These are phyloP conservation scores for Lipomyces yamadae DNA, from an alignment of 805 yeast genomes.

Conservation along the genomic window DNA sequence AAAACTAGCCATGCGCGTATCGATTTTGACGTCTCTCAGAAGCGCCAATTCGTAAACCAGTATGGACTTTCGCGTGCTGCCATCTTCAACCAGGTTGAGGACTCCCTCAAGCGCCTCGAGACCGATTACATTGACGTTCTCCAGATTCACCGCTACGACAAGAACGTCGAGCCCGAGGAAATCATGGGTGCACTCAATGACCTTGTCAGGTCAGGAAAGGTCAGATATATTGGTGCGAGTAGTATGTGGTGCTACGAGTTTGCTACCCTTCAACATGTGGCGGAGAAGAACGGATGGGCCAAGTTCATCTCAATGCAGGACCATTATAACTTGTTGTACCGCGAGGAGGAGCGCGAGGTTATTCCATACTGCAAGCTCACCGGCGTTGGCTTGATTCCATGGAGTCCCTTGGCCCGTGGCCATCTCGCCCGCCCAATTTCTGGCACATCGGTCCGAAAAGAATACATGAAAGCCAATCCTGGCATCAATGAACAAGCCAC, in stretches of 20 bases:
- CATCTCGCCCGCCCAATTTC: slow-evolving; percentile 55
- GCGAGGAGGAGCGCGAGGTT: slow-evolving; percentile 73
- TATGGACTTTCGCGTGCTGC: slow-evolving; percentile 54
- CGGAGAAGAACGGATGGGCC: slow-evolving; percentile 62
- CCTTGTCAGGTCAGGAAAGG: slow-evolving; percentile 53
- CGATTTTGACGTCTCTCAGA: slow-evolving; percentile 12
- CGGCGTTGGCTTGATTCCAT: slow-evolving; percentile 63
- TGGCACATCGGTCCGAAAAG: slow-evolving; percentile 28
- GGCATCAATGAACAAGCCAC: slow-evolving; percentile 27
- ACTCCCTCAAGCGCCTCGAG: slow-evolving; percentile 51
- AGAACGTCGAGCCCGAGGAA: slow-evolving; percentile 52
- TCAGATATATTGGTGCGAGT: slow-evolving; percentile 67
- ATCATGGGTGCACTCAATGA: slow-evolving; percentile 62
- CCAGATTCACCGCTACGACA: slow-evolving; percentile 63
- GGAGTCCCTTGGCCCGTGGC: slow-evolving; percentile 65
- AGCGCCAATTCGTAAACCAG: slow-evolving; percentile 54
- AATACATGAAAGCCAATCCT: slow-evolving; percentile 16
- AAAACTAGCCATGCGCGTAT: slow-evolving; percentile 38
- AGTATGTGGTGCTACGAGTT: slow-evolving; percentile 63
- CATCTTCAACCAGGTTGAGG: slow-evolving; percentile 53
- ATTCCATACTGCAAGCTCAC: slow-evolving; percentile 58
- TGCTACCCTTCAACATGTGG: slow-evolving; percentile 56
- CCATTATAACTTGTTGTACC: slow-evolving; percentile 58
- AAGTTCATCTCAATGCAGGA: slow-evolving; percentile 65
- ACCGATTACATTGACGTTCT: slow-evolving; percentile 59